Evolutionary conservation across 2,329 filamentous ascomycete species (phyloP).

Genomic region (Parascedosporium putredinis): DNA sequence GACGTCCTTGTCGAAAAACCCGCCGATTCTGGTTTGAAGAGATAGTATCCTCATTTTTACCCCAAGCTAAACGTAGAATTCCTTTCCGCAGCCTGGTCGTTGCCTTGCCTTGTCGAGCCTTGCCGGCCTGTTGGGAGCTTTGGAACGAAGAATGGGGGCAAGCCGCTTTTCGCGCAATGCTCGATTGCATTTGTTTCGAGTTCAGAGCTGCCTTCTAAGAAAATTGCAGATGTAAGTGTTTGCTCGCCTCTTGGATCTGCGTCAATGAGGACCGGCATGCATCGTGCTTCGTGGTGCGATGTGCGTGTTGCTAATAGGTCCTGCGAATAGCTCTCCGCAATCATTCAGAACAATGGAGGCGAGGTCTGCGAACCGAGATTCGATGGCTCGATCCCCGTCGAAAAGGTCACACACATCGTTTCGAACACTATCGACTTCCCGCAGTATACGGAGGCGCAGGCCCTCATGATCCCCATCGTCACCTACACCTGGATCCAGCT

Average conservation of each 20-base stretch:
- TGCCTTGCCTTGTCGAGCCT: neutral
- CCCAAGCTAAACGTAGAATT: too few species aligned
- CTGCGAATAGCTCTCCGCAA: constrained; percentile 26
- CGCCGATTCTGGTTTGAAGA: too few species aligned
- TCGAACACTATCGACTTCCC: constrained; percentile 81
- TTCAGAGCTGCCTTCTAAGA: constrained; percentile 25
- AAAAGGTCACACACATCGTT: constrained; percentile 43
- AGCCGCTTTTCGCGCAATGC: constrained; percentile 30
- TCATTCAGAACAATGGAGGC: constrained; percentile 39
- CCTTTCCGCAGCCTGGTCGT: too few species aligned
- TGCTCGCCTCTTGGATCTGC: too few species aligned
- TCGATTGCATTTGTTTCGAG: constrained; percentile 35
- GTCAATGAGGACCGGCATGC: too few species aligned
- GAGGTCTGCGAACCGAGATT: constrained; percentile 34
- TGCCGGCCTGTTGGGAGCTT: neutral
- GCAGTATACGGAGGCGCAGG: constrained; percentile 66
- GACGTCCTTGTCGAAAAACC: too few species aligned
- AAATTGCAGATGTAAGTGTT: constrained; percentile 27
- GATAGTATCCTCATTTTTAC: neutral
- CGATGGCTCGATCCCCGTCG: constrained; percentile 37
- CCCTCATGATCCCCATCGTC: constrained; percentile 74
- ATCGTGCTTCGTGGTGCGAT: too few species aligned
- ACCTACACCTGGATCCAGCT: constrained; percentile 69
- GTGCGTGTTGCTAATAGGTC: neutral
- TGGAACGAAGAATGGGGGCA: constrained; percentile 12